Base-by-base conservation (phyloP, 176 grass and related monocot species). In the Melocanna baccifera region DNA sequence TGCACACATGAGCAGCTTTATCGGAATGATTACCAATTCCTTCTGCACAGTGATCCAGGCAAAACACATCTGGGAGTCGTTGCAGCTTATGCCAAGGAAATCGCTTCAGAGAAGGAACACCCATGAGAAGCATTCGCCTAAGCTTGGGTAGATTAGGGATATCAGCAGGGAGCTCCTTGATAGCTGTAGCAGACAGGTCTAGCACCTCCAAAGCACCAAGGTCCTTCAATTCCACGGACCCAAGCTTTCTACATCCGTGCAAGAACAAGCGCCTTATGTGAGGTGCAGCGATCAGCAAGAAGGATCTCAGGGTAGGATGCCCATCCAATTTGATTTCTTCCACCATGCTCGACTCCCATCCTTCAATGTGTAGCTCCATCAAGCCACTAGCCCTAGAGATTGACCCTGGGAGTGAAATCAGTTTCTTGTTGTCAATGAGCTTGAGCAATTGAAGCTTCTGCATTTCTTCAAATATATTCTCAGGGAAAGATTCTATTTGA, bases 41-140 rank as follows among this genome's bases (percentile, higher is more conserved):
- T 0, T 79, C 3, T 36, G 4, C 1, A 7, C 25, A 46, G 0
- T 73, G 67, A 56, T 79, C 67, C 36, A 88, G 66, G 57, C 1
- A 78, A 72, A 88, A 84, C 5, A 26, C 67, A 26, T 73, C 10
- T 0, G 59, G 59, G 1, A 84, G 3, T 50, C 76, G 7, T 15
- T 13, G 1, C 18, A 84, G 0, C 15, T 18, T 3, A 16, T 89
- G 75, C 87, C 87, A 89, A 7, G 76, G 87, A 16, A 84, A 89
- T 6, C 81, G 4, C 3, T 12, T 13, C 4, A 80, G 0, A 10
- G 3, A 74, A 6, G 81, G 26, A 80, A 84, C 81, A 22, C 16
- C 75, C 15, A 67, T 0, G 0, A 89, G 7, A 36, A 89, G 48
- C 4, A 89, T 57, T 2, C 0, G 1, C 46, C 28, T 79, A 67